Percentiles rank a stretch among this genome's conserved stretches.
Evolutionary conservation across 306 rosid genomes (phyloP).

Genomic region (Oemleria cerasiformis): DNA sequence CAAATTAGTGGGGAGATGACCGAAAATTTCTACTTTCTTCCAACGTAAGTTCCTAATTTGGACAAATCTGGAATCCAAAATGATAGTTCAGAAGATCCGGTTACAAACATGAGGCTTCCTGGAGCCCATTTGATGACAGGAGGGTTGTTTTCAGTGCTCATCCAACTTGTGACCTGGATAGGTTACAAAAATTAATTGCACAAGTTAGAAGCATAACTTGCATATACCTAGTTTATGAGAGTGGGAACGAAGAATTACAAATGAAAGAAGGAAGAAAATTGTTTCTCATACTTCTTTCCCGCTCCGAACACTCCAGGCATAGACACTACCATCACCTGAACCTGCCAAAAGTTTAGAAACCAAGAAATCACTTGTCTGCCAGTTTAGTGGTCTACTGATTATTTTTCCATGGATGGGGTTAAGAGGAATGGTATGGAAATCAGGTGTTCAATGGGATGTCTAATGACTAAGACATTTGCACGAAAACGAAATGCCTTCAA

Average conservation of each 20-base stretch:
- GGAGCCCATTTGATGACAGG: slow-evolving; percentile 95
- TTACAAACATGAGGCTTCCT: slow-evolving; percentile 84
- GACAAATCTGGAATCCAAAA: slow-evolving; percentile 96
- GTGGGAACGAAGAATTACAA: background rate
- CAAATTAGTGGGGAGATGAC: background rate
- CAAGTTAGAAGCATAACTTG: background rate
- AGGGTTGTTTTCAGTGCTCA: slow-evolving; percentile 85
- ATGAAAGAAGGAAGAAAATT: background rate
- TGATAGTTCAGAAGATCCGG: slow-evolving; percentile 89
- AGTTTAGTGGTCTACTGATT: slow-evolving; percentile 6
- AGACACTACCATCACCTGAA: slow-evolving; percentile 87
- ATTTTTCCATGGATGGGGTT: background rate
- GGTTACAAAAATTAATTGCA: slow-evolving; percentile 13
- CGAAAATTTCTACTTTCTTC: slow-evolving; percentile 58
- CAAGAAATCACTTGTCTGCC: slow-evolving; percentile 18
- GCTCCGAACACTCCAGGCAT: slow-evolving; percentile 80
- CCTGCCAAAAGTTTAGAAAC: slow-evolving; percentile 48
- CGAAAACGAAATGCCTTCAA: background rate
- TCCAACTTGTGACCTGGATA: slow-evolving; percentile 86
- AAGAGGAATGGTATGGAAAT: background rate
- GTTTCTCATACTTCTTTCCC: slow-evolving; percentile 74
- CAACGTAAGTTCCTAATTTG: slow-evolving; percentile 78
- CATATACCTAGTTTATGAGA: background rate
- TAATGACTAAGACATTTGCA: background rate
- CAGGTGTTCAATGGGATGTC: background rate